Evolutionary conservation across 495 filamentous ascomycete genomes (phyloP).

Genomic region (Penicillium egyptiacum): DNA sequence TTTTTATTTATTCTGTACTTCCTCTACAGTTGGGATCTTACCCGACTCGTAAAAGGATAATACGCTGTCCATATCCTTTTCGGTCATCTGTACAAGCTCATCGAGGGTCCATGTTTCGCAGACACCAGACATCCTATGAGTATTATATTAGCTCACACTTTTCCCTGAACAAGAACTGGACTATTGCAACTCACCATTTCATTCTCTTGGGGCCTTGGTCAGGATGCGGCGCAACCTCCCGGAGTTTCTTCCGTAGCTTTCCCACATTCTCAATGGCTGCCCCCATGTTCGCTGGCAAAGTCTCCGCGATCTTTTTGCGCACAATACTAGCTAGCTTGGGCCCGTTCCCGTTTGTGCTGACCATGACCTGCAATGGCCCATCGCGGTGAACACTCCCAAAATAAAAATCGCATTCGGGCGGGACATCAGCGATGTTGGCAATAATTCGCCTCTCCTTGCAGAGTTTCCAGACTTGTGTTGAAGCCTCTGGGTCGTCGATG

Average conservation of each 20-base stretch:
- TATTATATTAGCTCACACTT: neutral
- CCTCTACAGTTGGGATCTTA: constrained; percentile 40
- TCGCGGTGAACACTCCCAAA: constrained; percentile 95
- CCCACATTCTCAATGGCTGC: constrained; percentile 83
- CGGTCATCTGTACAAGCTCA: constrained; percentile 80
- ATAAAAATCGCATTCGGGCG: constrained; percentile 96
- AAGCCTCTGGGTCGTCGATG: constrained; percentile 87
- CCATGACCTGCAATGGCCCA: constrained; percentile 96
- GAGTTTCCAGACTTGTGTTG: constrained; percentile 82
- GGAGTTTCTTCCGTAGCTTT: constrained; percentile 70
- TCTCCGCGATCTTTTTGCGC: constrained; percentile 74
- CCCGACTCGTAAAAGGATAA: constrained; percentile 64
- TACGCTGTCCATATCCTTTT: constrained; percentile 78
- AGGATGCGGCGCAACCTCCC: constrained; percentile 67
- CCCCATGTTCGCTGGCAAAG: constrained; percentile 73
- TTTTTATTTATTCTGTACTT: constrained; percentile 31
- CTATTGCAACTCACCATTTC: constrained; percentile 64
- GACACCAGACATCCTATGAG: constrained; percentile 76
- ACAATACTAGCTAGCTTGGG: constrained; percentile 88
- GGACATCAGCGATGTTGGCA: constrained; percentile 96
- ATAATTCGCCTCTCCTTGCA: constrained; percentile 83
- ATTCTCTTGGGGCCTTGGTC: constrained; percentile 86
- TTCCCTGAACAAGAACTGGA: neutral
- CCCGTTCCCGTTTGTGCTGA: constrained; percentile 95
- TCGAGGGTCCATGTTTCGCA: constrained; percentile 86